These are phyloP conservation scores for Fusarium agapanthi DNA, from an alignment of 2,329 filamentous ascomycete species.

Conservation along the genomic window DNA sequence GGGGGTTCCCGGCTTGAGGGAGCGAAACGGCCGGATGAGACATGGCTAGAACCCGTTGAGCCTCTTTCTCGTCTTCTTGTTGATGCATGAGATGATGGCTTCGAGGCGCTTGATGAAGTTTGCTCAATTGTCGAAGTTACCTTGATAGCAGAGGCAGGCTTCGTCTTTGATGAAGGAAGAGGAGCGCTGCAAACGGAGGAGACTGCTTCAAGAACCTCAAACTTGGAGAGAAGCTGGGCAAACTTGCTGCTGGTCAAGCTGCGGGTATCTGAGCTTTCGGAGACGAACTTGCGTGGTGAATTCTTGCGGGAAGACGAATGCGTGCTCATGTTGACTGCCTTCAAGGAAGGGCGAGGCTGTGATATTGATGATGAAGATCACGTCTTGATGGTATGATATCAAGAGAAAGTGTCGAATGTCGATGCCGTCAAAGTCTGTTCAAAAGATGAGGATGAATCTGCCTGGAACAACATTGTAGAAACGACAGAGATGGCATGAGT, in stretches of 20 bases:
- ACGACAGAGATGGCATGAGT: not conserved
- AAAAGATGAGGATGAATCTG: constrained; percentile 19
- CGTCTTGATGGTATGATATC: not conserved
- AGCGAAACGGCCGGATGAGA: constrained; percentile 6
- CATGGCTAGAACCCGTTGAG: not conserved
- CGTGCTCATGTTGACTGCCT: constrained; percentile 25
- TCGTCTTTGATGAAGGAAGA: not conserved
- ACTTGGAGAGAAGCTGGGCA: constrained; percentile 49
- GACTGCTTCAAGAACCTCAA: constrained; percentile 44
- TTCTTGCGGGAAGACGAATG: not conserved
- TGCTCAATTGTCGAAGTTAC: not conserved
- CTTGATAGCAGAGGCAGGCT: not conserved
- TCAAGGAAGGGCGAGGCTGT: not conserved
- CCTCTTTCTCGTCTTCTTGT: not conserved
- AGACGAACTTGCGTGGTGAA: constrained; percentile 15
- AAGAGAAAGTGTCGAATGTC: constrained; percentile 13
- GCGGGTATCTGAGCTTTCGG: constrained; percentile 2
- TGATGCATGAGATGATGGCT: not conserved
- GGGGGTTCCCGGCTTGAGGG: not conserved
- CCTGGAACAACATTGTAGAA: not conserved
- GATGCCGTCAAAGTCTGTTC: constrained; percentile 30
- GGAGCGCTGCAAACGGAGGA: not conserved
- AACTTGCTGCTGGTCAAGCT: constrained; percentile 27
- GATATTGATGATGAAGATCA: constrained; percentile 1
- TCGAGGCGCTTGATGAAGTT: not conserved